Evolutionary conservation across 2,329 filamentous ascomycete species (phyloP).

Genomic region (Hypocrella siamensis): DNA sequence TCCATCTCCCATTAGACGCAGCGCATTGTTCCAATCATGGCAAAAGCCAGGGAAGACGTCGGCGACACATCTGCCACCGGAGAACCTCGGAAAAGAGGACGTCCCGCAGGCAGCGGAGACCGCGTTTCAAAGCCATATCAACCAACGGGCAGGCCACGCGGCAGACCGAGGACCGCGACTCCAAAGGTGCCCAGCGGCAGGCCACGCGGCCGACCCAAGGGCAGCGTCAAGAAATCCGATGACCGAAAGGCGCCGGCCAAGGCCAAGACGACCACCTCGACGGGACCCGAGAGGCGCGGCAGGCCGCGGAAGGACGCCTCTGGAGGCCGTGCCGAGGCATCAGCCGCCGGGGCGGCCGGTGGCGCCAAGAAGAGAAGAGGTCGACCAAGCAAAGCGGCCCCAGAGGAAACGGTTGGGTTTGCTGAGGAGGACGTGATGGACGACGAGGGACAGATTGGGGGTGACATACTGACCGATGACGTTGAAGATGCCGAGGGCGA

Average conservation of each 20-base stretch:
- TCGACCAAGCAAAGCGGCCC: conserved; percentile 1
- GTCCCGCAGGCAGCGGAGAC: neutral
- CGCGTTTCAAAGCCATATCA: conserved; percentile 18
- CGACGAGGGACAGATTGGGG: conserved; percentile 3
- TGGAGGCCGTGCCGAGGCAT: conserved; percentile 1
- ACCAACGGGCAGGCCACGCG: conserved; percentile 24
- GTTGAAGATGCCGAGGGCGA: conserved; percentile 8
- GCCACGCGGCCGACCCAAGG: conserved; percentile 32
- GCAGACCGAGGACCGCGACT: conserved; percentile 23
- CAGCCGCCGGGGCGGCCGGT: conserved; percentile 6
- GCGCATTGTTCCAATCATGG: neutral
- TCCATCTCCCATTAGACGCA: conserved; percentile 1
- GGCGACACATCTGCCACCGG: neutral
- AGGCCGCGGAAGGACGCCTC: conserved; percentile 14
- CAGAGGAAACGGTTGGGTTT: neutral
- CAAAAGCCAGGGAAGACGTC: conserved; percentile 3
- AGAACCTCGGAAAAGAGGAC: conserved; percentile 2
- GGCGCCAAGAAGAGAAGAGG: conserved; percentile 7
- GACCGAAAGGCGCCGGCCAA: conserved; percentile 5
- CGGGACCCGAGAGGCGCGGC: conserved; percentile 11
- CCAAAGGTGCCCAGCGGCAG: conserved; percentile 22
- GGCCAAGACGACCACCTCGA: conserved; percentile 4
- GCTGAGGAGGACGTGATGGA: neutral
- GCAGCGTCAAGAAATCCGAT: conserved; percentile 17
- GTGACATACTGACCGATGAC: conserved; percentile 11